phyloP scores from a whole-genome alignment of 106 monocot genomes.

The Hemerocallis citrina region DNA sequence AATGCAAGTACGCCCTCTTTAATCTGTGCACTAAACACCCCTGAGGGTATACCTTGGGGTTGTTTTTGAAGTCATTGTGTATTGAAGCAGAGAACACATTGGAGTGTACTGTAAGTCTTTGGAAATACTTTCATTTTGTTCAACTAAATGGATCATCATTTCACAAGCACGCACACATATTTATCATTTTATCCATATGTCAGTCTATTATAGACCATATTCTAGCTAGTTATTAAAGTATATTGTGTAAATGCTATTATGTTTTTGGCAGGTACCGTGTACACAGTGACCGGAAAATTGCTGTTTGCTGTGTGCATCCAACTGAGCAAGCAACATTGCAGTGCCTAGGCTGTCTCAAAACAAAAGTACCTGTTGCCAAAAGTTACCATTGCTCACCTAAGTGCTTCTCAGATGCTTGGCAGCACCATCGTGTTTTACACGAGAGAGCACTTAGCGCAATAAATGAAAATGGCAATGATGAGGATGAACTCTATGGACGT shows the following conservation, averaged over 20 bases:
- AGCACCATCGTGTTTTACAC: constrained; percentile 91
- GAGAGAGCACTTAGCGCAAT: constrained; percentile 62
- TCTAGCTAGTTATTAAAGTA: too few relatives aligned
- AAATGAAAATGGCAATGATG: constrained; percentile 77
- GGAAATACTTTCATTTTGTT: too few relatives aligned
- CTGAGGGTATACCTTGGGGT: too few relatives aligned
- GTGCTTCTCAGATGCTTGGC: constrained; percentile 95
- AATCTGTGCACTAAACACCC: too few relatives aligned
- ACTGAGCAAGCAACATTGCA: constrained; percentile 84
- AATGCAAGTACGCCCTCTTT: too few relatives aligned
- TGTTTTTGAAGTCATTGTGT: too few relatives aligned
- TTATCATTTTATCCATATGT: too few relatives aligned
- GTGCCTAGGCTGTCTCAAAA: constrained; percentile 85
- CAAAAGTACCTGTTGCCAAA: constrained; percentile 68
- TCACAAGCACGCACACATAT: too few relatives aligned
- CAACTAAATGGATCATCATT: too few relatives aligned
- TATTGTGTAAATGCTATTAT: neutral
- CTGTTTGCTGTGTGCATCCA: constrained; percentile 95
- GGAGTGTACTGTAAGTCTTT: too few relatives aligned
- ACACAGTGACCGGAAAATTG: constrained; percentile 69
- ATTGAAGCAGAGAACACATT: too few relatives aligned
- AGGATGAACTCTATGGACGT: constrained; percentile 77
- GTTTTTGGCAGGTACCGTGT: constrained; percentile 78
- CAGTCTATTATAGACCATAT: too few relatives aligned
- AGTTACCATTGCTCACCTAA: constrained; percentile 91